Base-by-base conservation (phyloP, 1,284 basidiomycete genomes). In the Pseudozyma sp. region DNA sequence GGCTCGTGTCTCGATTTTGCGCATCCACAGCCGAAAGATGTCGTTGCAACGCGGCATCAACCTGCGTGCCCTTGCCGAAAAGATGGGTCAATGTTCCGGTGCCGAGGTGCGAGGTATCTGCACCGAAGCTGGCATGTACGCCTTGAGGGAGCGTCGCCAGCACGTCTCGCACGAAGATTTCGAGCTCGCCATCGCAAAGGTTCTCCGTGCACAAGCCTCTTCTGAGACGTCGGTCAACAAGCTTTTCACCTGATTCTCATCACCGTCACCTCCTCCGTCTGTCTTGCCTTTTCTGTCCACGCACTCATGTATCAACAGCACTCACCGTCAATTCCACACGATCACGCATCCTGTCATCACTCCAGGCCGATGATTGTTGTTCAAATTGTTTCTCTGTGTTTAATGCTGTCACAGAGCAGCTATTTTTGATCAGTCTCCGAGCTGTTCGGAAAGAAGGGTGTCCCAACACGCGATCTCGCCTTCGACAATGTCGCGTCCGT, bases 21-120 rank as follows among this genome's bases (percentile, higher is more conserved):
- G 94, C 56, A 98, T 98, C 75, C 96, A 99, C 85, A 97, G 94
- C 40, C 90, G 96, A 78, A 98, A 99, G 92, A 99, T 98, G 97
- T 97, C 94, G 6, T 87, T 99, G 45, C 95, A 98, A 87, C 90
- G 96, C 66, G 96, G 96, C 6, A 98, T 99, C 86, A 96, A 99
- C 86, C 89, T 98, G 31, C 91, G 94, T 35, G 90, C 92, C 1
- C 88, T 98, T 14, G 96, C 96, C 0, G 96, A 98, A 85, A 98
- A 98, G 89, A 99, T 98, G 96, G 96, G 96, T 4, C 93, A 96
- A 82, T 97, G 95, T 84, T 97, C 94, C 1, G 96, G 96, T 81
- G 96, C 96, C 7, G 96, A 99, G 85, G 96, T 98, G 11, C 90
- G 96, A 37, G 96, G 96, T 87, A 98, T 99, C 81, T 98, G 95